Conservation (phyloP, 2,329 filamentous ascomycete genomes). For the Alternaria atra region DNA sequence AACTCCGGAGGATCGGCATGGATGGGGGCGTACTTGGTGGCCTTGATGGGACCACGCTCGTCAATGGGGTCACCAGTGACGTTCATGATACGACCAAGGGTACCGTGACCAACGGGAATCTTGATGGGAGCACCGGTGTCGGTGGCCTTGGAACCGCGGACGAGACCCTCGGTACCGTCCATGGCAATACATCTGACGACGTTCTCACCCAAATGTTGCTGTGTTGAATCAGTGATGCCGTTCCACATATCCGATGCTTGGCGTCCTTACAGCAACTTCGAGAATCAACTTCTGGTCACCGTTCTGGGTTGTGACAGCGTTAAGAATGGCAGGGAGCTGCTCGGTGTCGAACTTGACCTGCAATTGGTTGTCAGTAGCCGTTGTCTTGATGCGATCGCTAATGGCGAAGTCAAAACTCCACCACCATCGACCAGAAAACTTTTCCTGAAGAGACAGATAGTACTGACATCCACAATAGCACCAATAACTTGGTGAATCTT, state of each 20-base stretch:
- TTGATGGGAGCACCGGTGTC: conserved; percentile 96
- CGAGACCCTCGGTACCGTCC: conserved; percentile 99
- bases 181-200: conserved; percentile 99
- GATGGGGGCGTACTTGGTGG: conserved; percentile 85
- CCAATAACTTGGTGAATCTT: conserved; percentile 74
- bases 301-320: conserved; percentile 92
- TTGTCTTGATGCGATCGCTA: conserved; percentile 41
- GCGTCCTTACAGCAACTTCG: conserved; percentile 85
- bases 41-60: conserved; percentile 98
- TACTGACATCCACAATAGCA: conserved; percentile 90
- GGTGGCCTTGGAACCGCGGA: conserved; percentile 83
- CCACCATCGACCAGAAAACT: conserved; percentile 39
- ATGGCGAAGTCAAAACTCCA: conserved; percentile 28
- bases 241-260: conserved; percentile 33
- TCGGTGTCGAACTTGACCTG: conserved; percentile 98
- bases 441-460: conserved; percentile 42
- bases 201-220: conserved; percentile 99
- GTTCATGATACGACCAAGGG: conserved; percentile 99
- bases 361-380: conserved; percentile 47
- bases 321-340: conserved; percentile 95
- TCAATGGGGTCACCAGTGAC: conserved; percentile 99
- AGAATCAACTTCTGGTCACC: conserved; percentile 93
- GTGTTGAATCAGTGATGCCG: conserved; percentile 37
- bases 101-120: conserved; percentile 92
- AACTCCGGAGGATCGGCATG: conserved; percentile 94